These are phyloP conservation scores for Ceratobasidium theobromae DNA, from an alignment of 1,284 basidiomycete genomes.

Conservation along the genomic window DNA sequence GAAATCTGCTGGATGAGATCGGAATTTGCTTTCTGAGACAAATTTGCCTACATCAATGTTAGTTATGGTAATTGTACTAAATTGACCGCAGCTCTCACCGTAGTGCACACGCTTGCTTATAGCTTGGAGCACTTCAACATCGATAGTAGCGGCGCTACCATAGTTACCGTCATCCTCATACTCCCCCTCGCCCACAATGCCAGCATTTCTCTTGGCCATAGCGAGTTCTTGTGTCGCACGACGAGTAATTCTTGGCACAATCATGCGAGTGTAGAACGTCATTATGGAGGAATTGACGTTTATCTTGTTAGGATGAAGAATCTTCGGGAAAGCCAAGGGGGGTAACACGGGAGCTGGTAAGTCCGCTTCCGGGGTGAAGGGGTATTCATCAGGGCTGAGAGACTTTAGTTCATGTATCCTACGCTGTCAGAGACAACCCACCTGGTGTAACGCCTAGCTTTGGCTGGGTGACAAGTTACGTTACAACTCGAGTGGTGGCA, in stretches of 20 bases:
- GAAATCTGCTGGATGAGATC: constrained; percentile 79
- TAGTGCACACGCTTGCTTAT: constrained; percentile 97
- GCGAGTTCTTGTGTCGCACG: constrained; percentile 64
- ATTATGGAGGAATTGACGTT: constrained; percentile 89
- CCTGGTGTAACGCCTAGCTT: constrained; percentile 91
- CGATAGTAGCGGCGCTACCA: constrained; percentile 90
- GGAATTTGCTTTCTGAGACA: constrained; percentile 96
- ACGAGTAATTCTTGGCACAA: constrained; percentile 81
- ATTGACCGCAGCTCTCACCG: constrained; percentile 56
- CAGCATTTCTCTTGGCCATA: constrained; percentile 61
- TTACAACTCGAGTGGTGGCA: constrained; percentile 13
- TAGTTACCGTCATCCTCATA: constrained; percentile 95
- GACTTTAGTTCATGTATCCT: neutral
- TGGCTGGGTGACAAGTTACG: constrained; percentile 58
- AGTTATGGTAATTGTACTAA: neutral
- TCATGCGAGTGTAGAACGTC: constrained; percentile 80
- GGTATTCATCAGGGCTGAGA: constrained; percentile 91
- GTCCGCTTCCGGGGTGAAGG: constrained; percentile 74
- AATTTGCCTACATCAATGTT: constrained; percentile 81
- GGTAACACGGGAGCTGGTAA: constrained; percentile 85
- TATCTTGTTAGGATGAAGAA: constrained; percentile 79
- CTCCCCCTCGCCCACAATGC: constrained; percentile 65
- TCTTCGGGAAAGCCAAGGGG: constrained; percentile 70
- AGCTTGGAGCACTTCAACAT: constrained; percentile 92
- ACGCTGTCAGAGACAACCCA: constrained; percentile 41